Evolutionary conservation across 2,329 filamentous ascomycete genomes (phyloP).

Genomic region (Pseudogymnoascus sp.): DNA sequence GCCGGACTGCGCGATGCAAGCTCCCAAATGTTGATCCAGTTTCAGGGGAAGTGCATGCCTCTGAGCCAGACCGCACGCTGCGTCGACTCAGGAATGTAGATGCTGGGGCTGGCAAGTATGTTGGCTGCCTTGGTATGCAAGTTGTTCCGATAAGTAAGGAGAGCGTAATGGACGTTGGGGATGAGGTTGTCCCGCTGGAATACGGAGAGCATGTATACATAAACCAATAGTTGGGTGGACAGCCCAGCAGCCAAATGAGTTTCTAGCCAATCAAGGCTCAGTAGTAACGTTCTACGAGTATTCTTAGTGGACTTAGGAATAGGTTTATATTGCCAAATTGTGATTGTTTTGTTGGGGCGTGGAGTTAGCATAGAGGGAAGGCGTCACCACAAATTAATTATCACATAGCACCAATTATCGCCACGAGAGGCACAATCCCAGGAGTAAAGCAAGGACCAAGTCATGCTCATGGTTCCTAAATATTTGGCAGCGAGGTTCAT

Average conservation of each 20-base stretch:
- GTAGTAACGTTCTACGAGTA: no score
- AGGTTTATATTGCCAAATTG: no score
- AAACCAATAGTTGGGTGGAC: conserved; percentile 13
- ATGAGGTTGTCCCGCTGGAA: conserved; percentile 42
- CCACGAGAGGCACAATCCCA: not conserved
- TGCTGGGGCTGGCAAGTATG: conserved; percentile 42
- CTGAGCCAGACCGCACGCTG: conserved; percentile 52
- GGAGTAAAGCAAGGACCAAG: not conserved
- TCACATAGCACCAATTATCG: not conserved
- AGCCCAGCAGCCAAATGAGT: no score
- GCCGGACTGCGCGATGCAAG: conserved; percentile 61
- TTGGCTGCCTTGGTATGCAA: conserved; percentile 57
- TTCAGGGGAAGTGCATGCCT: conserved; percentile 23
- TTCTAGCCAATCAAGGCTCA: no score
- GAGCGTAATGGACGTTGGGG: conserved; percentile 45
- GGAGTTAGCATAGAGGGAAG: not conserved
- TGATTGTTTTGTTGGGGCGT: not conserved
- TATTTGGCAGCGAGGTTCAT: not conserved
- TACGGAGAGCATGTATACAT: conserved; percentile 20
- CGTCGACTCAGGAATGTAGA: conserved; percentile 52
- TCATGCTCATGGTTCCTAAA: not conserved
- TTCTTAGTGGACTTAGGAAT: no score
- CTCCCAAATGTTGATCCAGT: conserved; percentile 59
- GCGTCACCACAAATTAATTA: not conserved
- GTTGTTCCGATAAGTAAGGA: conserved; percentile 45